Conservation (phyloP, 495 filamentous ascomycete genomes). For the Daldinia vernicosa region DNA sequence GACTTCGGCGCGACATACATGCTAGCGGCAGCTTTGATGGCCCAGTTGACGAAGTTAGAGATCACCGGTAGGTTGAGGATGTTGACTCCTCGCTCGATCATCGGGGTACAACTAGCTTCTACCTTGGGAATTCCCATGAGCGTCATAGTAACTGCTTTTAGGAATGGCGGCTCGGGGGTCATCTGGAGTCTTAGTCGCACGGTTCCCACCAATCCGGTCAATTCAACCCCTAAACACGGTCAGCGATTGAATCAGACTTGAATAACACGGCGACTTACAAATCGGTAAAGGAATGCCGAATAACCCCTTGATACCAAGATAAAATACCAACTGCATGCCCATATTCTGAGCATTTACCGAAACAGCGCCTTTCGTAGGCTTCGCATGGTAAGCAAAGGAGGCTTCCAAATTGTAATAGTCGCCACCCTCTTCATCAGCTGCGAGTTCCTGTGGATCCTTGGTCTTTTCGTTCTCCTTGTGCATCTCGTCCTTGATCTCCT, state of each 20-base stretch:
- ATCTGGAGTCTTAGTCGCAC: slow-evolving; percentile 82
- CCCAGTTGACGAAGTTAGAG: slow-evolving; percentile 95
- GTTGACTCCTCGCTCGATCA: slow-evolving; percentile 88
- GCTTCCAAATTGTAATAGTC: slow-evolving; percentile 95
- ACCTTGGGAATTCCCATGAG: slow-evolving; percentile 93
- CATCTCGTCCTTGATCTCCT: slow-evolving; percentile 80
- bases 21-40: slow-evolving; percentile 84
- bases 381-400: slow-evolving; percentile 92
- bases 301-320: slow-evolving; percentile 82
- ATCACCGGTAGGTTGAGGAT: slow-evolving; percentile 91
- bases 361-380: slow-evolving; percentile 70
- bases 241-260: neutral
- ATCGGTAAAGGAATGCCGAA: slow-evolving; percentile 91
- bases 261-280: slow-evolving; percentile 52
- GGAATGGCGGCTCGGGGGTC: slow-evolving; percentile 87
- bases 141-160: slow-evolving; percentile 91
- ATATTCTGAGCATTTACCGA: slow-evolving; percentile 89
- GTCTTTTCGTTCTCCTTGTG: slow-evolving; percentile 78
- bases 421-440: slow-evolving; percentile 89
- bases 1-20: slow-evolving; percentile 98
- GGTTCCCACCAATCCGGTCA: slow-evolving; percentile 86
- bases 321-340: slow-evolving; percentile 94
- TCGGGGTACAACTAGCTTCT: slow-evolving; percentile 87
- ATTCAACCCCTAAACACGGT: slow-evolving; percentile 67
- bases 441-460: slow-evolving; percentile 86